Percentiles rank a stretch among this genome's conserved stretches.
Conservation (phyloP, 257 asterid genomes). For the Echium plantagineum region DNA sequence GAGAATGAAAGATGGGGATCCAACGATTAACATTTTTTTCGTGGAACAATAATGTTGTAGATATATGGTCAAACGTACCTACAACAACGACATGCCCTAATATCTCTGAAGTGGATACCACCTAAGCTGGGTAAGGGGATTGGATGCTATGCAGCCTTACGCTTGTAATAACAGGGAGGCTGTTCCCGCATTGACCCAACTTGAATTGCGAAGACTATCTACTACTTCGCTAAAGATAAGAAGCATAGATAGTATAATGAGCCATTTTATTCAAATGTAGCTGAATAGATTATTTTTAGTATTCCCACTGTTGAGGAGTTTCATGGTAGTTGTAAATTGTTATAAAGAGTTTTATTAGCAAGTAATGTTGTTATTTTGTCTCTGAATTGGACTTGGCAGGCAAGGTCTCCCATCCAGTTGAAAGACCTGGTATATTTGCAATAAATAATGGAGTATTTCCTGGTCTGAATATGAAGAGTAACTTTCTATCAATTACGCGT, state of each 20-base stretch:
- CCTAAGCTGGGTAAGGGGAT: no score
- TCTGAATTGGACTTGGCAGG: slow-evolving; percentile 27
- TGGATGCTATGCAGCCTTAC: no score
- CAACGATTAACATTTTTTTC: no score
- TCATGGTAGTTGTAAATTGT: not conserved
- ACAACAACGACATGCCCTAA: no score
- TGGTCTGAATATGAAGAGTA: slow-evolving; percentile 22
- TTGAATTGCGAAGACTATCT: no score
- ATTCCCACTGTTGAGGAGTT: not conserved
- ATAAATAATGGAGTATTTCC: slow-evolving; percentile 26
- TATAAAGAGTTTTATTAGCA: not conserved
- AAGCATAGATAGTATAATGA: no score
- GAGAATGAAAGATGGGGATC: no score
- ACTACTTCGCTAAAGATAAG: no score
- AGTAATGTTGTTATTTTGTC: slow-evolving; percentile 9
- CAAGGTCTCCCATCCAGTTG: slow-evolving; percentile 30
- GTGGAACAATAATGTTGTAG: not conserved
- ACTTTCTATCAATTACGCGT: slow-evolving; percentile 30
- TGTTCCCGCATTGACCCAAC: no score
- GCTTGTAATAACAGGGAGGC: no score
- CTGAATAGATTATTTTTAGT: not conserved
- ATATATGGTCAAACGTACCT: not conserved
- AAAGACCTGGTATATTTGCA: slow-evolving; percentile 37
- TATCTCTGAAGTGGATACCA: no score
- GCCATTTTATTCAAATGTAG: not conserved